Base-by-base conservation (phyloP, 495 filamentous ascomycete species). In the Emericellopsis terricola region DNA sequence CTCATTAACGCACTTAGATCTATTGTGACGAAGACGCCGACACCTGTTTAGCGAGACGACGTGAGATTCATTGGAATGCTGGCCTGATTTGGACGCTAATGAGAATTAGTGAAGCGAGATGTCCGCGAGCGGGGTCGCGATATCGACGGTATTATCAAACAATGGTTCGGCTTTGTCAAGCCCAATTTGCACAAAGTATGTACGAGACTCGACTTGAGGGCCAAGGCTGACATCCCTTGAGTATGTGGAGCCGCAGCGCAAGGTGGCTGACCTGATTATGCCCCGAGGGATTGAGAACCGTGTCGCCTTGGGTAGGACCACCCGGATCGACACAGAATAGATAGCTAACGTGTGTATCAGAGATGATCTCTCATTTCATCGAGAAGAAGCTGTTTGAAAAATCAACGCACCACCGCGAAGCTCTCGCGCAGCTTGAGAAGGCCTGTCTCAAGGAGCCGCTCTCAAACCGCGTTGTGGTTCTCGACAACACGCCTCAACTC, bases 1-100 rank as follows among this genome's bases (percentile, higher is more conserved):
- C 23, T 26, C 23, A 6, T 26, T 26, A 6, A 26, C 6, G 11
- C 11, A 26, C 23, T 6, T 41, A 75, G 76, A 93, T 97, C 15
- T 97, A 94, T 48, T 85, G 85, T 36, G 89, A 97, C 55, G 92
- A 85, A 5, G 89, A 97, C 53, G 76, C 81, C 46, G 89, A 97
- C 51, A 76, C 87, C 11, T 97, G 89, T 45, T 65, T 97, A 28
- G 86, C 84, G 26, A 71, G 89, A 57, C 71, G 89, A 75, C 71
- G 87, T 94, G 62, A 43, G 74, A 60, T 26, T 19, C 30, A 21
- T 8, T 37, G 10, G 33, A 6, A 20, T 34, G 23, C 8, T 27
- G 11, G 18, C 11, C 8, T 20, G 13, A 30, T 16, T 4, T 15
- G 14, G 15, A 11, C 13, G n/a, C 30, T 39, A 11, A 28, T 15